Percentiles rank a stretch among this genome's conserved stretches.
phyloP scores from a whole-genome alignment of 1,139 yeast genomes.

The Scheffersomyces lignicola region DNA sequence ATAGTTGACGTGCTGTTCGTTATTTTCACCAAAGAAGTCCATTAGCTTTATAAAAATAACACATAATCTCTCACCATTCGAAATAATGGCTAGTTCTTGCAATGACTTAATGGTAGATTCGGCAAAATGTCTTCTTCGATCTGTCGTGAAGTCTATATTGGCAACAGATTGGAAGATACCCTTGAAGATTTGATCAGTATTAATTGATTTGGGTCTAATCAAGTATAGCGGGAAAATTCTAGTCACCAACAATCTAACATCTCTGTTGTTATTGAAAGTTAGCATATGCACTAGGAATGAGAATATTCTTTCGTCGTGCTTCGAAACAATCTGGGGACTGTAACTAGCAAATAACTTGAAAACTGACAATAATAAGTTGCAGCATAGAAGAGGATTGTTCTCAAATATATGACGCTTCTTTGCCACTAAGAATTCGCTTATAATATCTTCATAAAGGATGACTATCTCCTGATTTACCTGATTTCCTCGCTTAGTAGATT shows the following conservation, averaged over 20 bases:
- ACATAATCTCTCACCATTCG: slow-evolving; percentile 64
- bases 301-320: slow-evolving; percentile 21
- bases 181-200: slow-evolving; percentile 33
- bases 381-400: slow-evolving; percentile 27
- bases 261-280: slow-evolving; percentile 40
- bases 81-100: slow-evolving; percentile 58
- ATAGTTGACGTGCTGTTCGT: slow-evolving; percentile 62
- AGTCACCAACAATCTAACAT: slow-evolving; percentile 50
- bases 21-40: slow-evolving; percentile 57
- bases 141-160: slow-evolving; percentile 33
- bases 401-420: slow-evolving; percentile 6
- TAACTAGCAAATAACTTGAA: slow-evolving; percentile 50
- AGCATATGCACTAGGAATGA: slow-evolving; percentile 22
- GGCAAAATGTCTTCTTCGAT: slow-evolving; percentile 40
- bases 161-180: slow-evolving; percentile 33
- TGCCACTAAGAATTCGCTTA: slow-evolving; percentile 17
- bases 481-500: slow-evolving; percentile 20
- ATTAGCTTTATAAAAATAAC: slow-evolving; percentile 59
- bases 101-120: slow-evolving; percentile 65
- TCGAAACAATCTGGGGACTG: slow-evolving; percentile 17
- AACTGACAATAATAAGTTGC: slow-evolving; percentile 46
- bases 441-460: slow-evolving; percentile 23
- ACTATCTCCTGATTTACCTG: too few species aligned
- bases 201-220: slow-evolving; percentile 32
- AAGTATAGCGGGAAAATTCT: slow-evolving; percentile 49